phyloP scores from a whole-genome alignment of 176 grass and related monocot species.

The Bromus sterilis region DNA sequence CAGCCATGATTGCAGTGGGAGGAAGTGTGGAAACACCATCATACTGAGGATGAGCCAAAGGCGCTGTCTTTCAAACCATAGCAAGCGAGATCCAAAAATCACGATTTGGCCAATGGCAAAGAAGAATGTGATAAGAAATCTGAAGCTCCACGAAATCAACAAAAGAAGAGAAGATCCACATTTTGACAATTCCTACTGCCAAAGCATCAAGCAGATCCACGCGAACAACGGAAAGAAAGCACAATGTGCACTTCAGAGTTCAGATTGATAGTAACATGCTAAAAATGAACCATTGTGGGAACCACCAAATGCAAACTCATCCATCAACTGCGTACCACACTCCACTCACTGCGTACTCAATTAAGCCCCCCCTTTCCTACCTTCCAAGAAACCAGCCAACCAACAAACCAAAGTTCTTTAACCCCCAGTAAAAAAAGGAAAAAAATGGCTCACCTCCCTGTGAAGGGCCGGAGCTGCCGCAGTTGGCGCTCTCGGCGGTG shows the following conservation, averaged over 20 bases:
- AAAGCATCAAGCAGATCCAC: background rate
- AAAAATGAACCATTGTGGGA: background rate
- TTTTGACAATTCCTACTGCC: background rate
- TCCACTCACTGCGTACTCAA: background rate
- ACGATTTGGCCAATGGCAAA: too few relatives aligned
- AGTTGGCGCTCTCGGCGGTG: slow-evolving; percentile 13
- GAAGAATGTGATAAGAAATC: background rate
- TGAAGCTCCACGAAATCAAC: background rate
- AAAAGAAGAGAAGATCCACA: background rate
- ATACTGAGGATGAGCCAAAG: background rate
- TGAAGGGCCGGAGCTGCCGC: background rate
- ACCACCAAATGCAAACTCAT: background rate
- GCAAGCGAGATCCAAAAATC: background rate
- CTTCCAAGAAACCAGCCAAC: background rate
- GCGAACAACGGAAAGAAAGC: background rate
- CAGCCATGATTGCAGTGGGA: background rate
- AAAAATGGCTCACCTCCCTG: background rate
- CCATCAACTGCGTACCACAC: background rate
- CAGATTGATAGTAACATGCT: too few relatives aligned
- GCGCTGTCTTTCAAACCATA: background rate
- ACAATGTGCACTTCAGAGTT: too few relatives aligned
- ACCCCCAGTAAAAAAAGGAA: background rate
- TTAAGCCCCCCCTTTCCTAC: background rate
- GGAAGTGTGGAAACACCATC: background rate
- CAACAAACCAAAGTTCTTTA: background rate